These are phyloP conservation scores for Lepidium didymum DNA, from an alignment of 345 rosid species.

Conservation along the genomic window DNA sequence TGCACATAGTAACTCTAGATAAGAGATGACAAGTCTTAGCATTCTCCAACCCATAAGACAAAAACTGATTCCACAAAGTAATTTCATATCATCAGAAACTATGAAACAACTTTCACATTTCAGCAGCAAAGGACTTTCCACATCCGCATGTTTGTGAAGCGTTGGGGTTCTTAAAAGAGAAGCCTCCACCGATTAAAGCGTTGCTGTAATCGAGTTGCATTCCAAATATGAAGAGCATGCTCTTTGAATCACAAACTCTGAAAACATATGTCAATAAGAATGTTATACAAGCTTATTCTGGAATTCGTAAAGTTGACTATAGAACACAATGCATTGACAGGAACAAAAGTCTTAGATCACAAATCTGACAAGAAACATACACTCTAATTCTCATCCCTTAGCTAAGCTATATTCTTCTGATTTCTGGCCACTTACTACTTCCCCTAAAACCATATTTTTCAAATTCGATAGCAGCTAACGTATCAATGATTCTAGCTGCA, in stretches of 20 bases:
- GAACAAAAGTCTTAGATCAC: not conserved
- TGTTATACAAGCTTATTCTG: not conserved
- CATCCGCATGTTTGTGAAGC: constrained; percentile 85
- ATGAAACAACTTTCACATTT: constrained; percentile 31
- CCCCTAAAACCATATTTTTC: not conserved
- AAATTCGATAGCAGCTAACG: not conserved
- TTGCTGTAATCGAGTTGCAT: constrained; percentile 95
- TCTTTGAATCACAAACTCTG: constrained; percentile 98
- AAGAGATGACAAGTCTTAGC: too few species aligned
- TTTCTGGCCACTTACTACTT: not conserved
- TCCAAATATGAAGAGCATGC: constrained; percentile 89
- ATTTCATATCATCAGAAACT: too few species aligned
- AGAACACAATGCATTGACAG: not conserved
- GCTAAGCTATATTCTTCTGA: not conserved
- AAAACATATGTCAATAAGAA: not conserved
- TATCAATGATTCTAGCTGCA: not conserved
- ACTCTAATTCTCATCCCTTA: not conserved
- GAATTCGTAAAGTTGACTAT: not conserved
- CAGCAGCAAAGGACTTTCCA: constrained; percentile 67
- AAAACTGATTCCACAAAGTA: too few species aligned
- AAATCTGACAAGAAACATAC: not conserved
- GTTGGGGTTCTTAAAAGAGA: constrained; percentile 87
- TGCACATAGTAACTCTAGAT: too few species aligned
- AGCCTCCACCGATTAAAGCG: constrained; percentile 96
- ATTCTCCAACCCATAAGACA: too few species aligned